Evolutionary conservation across 2,329 filamentous ascomycete genomes (phyloP).

Genomic region (Fusarium illudens): DNA sequence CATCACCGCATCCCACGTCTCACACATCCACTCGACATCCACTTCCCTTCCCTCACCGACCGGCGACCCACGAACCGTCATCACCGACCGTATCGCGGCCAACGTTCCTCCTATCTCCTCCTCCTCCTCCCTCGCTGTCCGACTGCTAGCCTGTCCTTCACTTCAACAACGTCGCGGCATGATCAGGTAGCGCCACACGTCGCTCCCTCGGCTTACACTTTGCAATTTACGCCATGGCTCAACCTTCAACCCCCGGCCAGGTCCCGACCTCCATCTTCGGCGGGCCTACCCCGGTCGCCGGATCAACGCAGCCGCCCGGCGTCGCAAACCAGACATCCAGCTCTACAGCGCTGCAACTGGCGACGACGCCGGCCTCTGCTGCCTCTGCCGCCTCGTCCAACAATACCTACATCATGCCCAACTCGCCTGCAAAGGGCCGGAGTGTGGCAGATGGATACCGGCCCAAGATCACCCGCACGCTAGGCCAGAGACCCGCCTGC

Average conservation of each 20-base stretch:
- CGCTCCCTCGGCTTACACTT: constrained; percentile 18
- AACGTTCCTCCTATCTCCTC: not conserved
- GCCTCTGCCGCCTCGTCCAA: constrained; percentile 60
- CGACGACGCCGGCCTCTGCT: constrained; percentile 39
- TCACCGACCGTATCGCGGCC: constrained; percentile 9
- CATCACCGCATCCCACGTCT: constrained; percentile 29
- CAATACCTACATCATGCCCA: constrained; percentile 91
- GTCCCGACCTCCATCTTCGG: constrained; percentile 58
- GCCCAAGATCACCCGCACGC: constrained; percentile 81
- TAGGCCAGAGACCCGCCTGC: constrained; percentile 86
- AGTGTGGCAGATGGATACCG: constrained; percentile 77
- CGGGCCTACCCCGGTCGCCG: constrained; percentile 45
- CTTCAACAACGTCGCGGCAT: constrained; percentile 32
- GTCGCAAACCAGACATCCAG: constrained; percentile 41
- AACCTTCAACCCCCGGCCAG: constrained; percentile 57
- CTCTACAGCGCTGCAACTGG: constrained; percentile 39
- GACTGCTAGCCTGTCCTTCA: not conserved
- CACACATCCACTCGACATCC: constrained; percentile 22
- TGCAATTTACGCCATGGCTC: constrained; percentile 50
- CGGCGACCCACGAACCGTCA: constrained; percentile 24
- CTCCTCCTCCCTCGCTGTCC: not conserved
- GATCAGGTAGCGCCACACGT: constrained; percentile 34
- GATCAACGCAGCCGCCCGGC: constrained; percentile 37
- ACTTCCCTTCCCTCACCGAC: constrained; percentile 21
- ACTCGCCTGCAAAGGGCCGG: constrained; percentile 76